Evolutionary conservation across 1,284 basidiomycete species (phyloP), one percentile per base, ranked within the genome.

Genomic region (Coniferiporia sulphurascens): DNA sequence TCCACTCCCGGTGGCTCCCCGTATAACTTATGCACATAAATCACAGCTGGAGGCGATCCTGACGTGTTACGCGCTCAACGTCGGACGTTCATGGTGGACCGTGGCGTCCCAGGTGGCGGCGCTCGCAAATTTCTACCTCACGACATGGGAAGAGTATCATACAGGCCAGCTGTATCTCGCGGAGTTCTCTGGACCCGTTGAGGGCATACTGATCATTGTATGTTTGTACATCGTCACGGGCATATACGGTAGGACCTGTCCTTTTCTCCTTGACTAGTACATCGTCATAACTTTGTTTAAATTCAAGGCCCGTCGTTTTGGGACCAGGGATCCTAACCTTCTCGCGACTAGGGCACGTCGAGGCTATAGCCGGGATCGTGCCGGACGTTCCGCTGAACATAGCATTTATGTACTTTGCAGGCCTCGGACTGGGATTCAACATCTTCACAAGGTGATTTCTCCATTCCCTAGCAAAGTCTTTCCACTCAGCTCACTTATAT

Each of bases 71-170:
- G 94, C 95, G 0, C 83, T 98, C 52, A 95, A 96, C 66, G 78
- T 98, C 8, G 93, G 92, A 17, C 81, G 93, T 13, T 95, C 93
- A 0, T 98, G 95, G 91, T 98, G 95, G 95, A 95, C 95, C 1
- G 86, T 98, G 22, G 83, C 89, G 1, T 89, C 89, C 0, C 89
- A 96, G 70, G 78, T 91, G 9, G 92, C 91, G 0, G 91, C 93
- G 0, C 80, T 97, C 15, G 89, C 91, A 63, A 98, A 93, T 74
- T 99, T 99, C 71, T 98, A 98, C 72, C 79, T 98, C 46, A 89
- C 93, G 0, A 97, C 95, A 3, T 98, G 96, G 96, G 96, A 99
- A 70, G 96, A 99, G 73, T 96, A 91, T 69, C 91, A 99, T 72
- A 99, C 96, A 1, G 91, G 92, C 27, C 86, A 88, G 63, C 77